Evolutionary conservation across 2,329 filamentous ascomycete genomes (phyloP), one percentile per base, ranked within the genome.

Genomic region (Alternaria viburni): DNA sequence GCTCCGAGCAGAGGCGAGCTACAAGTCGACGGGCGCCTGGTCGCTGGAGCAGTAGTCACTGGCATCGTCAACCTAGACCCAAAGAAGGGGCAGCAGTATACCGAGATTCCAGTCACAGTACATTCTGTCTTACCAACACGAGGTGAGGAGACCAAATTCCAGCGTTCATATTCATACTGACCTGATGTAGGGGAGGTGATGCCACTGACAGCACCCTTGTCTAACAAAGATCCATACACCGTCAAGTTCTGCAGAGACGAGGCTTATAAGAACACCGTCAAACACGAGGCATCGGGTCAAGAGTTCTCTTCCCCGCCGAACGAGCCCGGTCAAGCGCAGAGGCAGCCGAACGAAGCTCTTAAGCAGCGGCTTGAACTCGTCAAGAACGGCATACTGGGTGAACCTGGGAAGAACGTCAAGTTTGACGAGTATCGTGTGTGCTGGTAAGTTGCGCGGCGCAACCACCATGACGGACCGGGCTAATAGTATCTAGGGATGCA

Each of bases 161-260:
- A n/a, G 8, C 32, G 4, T 10, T 3, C 10, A 0, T 1, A 10
- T 4, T 5, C 32, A 0, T 3, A 10, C 8, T 41, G 9, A 41
- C 36, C 2, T 0, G 6, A 3, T 6, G 2, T 10, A 41, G 36
- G 36, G 9, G 36, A 41, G 1, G 15, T 41, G 1, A 41, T 41
- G n/a, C 36, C 36, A 41, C 4, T 41, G 6, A 41, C 36, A 41
- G 15, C 36, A 5, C 36, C 15, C 0, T 17, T 41, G 5, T 41
- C 36, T 1, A 9, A 17, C 1, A 4, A 41, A 6, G 36, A 41
- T 6, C n/a, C 36, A 41, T 41, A 41, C 5, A 41, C 36, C 9
- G 36, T 41, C n/a, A 41, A 41, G 3, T 41, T 17, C 36, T 41
- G 36, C 9, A 10, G 36, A 41, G 36, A 41, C n/a, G 36, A 41